Evolutionary conservation across 805 yeast genomes (phyloP).

Genomic region (Tetrapisispora fleetii): DNA sequence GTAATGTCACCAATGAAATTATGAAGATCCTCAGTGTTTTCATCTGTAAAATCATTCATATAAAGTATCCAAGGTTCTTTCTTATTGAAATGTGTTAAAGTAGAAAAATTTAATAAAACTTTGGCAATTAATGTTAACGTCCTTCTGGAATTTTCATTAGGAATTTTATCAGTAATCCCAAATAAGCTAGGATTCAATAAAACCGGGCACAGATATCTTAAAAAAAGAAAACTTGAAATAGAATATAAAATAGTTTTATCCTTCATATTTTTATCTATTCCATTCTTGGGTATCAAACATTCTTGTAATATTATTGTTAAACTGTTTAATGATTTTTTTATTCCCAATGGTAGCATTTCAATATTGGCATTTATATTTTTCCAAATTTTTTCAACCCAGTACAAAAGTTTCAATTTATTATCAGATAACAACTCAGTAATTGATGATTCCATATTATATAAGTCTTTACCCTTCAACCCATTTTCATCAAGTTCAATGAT

Average conservation of each 20-base stretch:
- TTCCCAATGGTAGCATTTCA: conserved; percentile 61
- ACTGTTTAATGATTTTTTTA: conserved; percentile 53
- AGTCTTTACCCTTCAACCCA: conserved; percentile 33
- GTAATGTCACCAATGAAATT: conserved; percentile 61
- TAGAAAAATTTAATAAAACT: conserved; percentile 67
- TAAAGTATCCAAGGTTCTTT: conserved; percentile 73
- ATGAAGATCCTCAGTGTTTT: conserved; percentile 46
- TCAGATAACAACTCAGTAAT: conserved; percentile 29
- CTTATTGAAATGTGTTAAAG: conserved; percentile 60
- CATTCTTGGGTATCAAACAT: conserved; percentile 47
- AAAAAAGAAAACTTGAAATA: conserved; percentile 71
- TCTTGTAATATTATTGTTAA: conserved; percentile 36
- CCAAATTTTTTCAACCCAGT: conserved; percentile 57
- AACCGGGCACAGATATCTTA: conserved; percentile 85
- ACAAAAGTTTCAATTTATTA: conserved; percentile 41
- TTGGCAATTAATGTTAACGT: conserved; percentile 78
- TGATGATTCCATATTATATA: conserved; percentile 24
- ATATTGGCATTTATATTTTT: conserved; percentile 50
- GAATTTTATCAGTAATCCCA: conserved; percentile 59
- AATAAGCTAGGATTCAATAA: conserved; percentile 82
- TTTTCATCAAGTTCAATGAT: conserved; percentile 80
- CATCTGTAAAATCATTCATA: conserved; percentile 59
- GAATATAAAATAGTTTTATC: conserved; percentile 46
- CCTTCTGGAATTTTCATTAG: conserved; percentile 61
- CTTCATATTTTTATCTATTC: conserved; percentile 31